phyloP scores from a whole-genome alignment of 352 stramenopile species.

The Phytophthora multivora region DNA sequence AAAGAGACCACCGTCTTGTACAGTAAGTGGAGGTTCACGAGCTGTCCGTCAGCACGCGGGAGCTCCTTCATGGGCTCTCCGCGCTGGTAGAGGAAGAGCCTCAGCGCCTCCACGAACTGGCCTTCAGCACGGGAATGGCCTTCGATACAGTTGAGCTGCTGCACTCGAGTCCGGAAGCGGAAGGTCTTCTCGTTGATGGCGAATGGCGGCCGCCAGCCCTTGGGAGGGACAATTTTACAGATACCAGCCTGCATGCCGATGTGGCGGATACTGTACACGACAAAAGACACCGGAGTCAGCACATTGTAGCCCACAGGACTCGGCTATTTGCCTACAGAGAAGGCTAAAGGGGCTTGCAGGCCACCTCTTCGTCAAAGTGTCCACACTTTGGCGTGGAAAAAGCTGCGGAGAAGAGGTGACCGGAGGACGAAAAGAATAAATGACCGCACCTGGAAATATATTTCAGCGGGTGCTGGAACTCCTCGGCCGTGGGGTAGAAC shows the following conservation, averaged over 20 bases:
- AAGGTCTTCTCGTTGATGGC: constrained; percentile 87
- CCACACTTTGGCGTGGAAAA: constrained; percentile 4
- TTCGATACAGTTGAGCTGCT: constrained; percentile 94
- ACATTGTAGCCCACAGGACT: background rate
- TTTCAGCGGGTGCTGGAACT: constrained; percentile 91
- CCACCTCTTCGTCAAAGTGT: constrained; percentile 15
- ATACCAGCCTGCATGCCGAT: constrained; percentile 96
- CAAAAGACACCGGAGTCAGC: constrained; percentile 1
- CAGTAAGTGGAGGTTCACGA: constrained; percentile 71
- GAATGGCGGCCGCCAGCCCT: constrained; percentile 92
- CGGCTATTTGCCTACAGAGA: background rate
- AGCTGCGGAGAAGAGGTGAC: constrained; percentile 8
- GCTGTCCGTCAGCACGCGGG: constrained; percentile 69
- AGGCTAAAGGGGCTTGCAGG: background rate
- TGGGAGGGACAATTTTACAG: constrained; percentile 98
- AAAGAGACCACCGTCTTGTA: constrained; percentile 67
- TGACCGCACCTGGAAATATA: constrained; percentile 91
- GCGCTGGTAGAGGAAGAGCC: constrained; percentile 85
- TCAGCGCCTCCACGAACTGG: constrained; percentile 80
- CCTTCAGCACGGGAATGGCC: constrained; percentile 78
- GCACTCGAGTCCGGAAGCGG: constrained; percentile 95
- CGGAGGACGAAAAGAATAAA: constrained; percentile 36
- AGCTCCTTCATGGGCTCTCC: constrained; percentile 79
- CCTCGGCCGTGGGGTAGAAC: constrained; percentile 85
- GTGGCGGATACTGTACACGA: constrained; percentile 70